Conservation (phyloP, 768 basidiomycete genomes). For the Dioszegia hungarica region DNA sequence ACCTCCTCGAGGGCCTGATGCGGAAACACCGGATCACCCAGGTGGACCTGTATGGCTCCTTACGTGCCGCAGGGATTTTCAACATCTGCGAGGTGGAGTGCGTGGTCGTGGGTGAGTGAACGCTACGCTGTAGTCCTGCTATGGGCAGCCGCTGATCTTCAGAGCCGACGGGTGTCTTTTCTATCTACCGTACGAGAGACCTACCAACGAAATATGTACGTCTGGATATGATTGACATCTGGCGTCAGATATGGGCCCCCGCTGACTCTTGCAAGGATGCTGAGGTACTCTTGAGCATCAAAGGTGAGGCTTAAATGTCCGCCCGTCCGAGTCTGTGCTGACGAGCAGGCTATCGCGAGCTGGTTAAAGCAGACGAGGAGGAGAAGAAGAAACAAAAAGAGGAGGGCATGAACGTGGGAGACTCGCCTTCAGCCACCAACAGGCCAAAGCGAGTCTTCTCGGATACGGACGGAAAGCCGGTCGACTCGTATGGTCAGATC, state of each 20-base stretch:
- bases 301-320: no score
- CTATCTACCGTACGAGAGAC: no score
- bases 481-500: not conserved
- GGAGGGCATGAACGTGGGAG: no score
- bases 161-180: conserved; percentile 11
- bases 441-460: no score
- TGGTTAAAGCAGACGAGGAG: not conserved
- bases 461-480: not conserved
- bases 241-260: no score
- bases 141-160: not conserved
- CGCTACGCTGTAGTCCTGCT: not conserved
- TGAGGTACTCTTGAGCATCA: not conserved
- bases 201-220: no score
- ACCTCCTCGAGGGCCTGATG: conserved; percentile 11
- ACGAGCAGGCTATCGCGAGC: not conserved
- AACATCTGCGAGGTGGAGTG: conserved; percentile 14
- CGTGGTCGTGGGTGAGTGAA: conserved; percentile 6
- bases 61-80: conserved; percentile 5
- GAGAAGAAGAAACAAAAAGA: not conserved
- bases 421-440: no score
- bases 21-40: conserved; percentile 8
- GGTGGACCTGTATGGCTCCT: conserved; percentile 13
- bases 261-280: no score
- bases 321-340: no score
- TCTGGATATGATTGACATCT: not conserved